Base-by-base conservation (phyloP, 2,329 filamentous ascomycete genomes). In the Westerdykella ornata region DNA sequence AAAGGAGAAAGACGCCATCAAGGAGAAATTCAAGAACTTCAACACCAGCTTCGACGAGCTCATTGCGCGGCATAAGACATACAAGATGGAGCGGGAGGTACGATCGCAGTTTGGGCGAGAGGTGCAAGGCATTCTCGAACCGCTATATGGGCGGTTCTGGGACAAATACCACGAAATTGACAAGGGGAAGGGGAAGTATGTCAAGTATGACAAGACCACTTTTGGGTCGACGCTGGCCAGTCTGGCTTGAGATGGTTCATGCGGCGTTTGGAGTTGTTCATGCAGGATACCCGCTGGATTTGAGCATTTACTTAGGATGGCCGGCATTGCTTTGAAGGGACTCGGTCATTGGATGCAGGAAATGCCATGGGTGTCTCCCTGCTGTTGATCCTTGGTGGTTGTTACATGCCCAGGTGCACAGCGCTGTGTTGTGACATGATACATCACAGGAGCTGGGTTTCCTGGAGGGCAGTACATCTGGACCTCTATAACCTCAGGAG, bases 91-190 rank as follows among this genome's bases (percentile, higher is more conserved):
- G 69, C 79, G 80, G 17, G 90, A 97, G 62, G 90, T 97, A 22
- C 79, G 88, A 33, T 76, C 80, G 47, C 80, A 84, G 67, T 77
- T 97, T 56, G 82, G 81, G 13, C 81, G 83, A 54, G 89, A 96
- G 59, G 83, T 97, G 49, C 87, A 92, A 64, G 82, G 83, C 55
- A 87, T 95, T 70, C 82, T 98, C 42, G 90, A 97, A 69, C 89
- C 90, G 41, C 75, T 98, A 12, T 98, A 98, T 69, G 85, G 84
- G 47, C 78, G 92, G 35, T 98, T 98, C 69, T 97, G 88, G 81
- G 92, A 97, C 68, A 79, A 90, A 19, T 98, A 98, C 63, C 89
- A 96, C 63, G 92, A 97, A 68, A 82, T 97, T 50, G 90, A 97
- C 69, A 96, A 95, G 72, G 92, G 92, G 45, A 94, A 89, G 69